A percentile compares a stretch with the other conserved stretches of the same genome.
Conservation (phyloP, 2,329 filamentous ascomycete species). For the Fusarium abutilonis region DNA sequence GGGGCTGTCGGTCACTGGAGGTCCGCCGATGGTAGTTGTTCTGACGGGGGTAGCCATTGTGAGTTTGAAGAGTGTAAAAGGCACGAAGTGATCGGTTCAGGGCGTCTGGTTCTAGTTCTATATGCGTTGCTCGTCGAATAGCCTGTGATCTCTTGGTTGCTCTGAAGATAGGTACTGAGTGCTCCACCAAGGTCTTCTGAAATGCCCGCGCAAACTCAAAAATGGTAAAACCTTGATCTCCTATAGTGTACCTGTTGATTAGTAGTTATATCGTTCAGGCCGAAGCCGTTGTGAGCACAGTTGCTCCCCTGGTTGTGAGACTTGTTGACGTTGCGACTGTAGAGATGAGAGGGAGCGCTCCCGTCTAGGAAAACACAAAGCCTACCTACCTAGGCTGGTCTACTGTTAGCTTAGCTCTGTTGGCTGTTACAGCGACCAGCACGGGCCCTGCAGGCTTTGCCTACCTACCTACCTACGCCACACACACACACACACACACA, state of each 20-base stretch:
- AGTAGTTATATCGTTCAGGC: conserved; percentile 46
- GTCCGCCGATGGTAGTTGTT: conserved; percentile 55
- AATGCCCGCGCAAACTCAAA: background rate
- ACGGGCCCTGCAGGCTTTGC: conserved; percentile 14
- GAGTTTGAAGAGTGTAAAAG: background rate
- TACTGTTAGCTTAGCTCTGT: conserved; percentile 29
- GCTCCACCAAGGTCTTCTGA: background rate
- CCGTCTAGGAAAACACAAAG: conserved; percentile 42
- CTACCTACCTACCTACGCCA: background rate
- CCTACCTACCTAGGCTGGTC: conserved; percentile 4
- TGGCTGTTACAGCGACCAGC: conserved; percentile 40
- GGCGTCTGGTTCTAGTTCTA: background rate
- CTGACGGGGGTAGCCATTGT: conserved; percentile 48
- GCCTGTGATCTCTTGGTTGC: conserved; percentile 7
- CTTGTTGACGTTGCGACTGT: conserved; percentile 48
- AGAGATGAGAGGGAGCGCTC: conserved; percentile 31
- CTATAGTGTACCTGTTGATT: conserved; percentile 40
- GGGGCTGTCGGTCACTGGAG: conserved; percentile 63
- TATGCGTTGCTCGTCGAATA: conserved; percentile 10
- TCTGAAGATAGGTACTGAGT: conserved; percentile 13
- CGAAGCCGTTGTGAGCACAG: conserved; percentile 47
- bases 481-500: conserved; percentile 15
- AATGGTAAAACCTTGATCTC: background rate
- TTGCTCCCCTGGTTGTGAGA: conserved; percentile 43
- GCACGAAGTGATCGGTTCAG: background rate